Conservation (phyloP, 257 asterid genomes). For the Capsicum rhomboideum region DNA sequence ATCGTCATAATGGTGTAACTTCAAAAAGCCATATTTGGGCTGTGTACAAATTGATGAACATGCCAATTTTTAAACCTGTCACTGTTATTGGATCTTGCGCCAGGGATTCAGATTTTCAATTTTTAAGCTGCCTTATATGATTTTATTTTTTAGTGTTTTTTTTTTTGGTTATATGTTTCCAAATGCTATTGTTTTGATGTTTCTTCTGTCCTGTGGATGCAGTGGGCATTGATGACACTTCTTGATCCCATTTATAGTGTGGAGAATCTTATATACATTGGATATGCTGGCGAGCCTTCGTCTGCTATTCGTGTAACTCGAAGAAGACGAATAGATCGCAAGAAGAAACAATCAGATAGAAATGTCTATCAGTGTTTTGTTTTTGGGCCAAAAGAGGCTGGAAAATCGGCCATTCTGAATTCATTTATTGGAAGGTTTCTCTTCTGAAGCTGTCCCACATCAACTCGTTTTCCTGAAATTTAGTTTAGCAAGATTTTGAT, state of each 20-base stretch:
- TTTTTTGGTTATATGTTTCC: neutral
- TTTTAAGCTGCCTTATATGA: neutral
- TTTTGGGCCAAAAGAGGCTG: slow-evolving; percentile 88
- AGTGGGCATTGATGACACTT: slow-evolving; percentile 98
- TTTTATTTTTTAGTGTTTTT: neutral
- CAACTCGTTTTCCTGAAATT: neutral
- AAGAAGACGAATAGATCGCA: slow-evolving; percentile 84
- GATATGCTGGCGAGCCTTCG: slow-evolving; percentile 82
- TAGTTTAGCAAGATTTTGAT: neutral
- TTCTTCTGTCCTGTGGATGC: slow-evolving; percentile 9
- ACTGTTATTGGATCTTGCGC: neutral
- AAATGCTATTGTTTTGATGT: neutral
- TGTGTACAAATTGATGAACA: neutral
- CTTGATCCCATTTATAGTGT: slow-evolving; percentile 73
- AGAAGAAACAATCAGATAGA: slow-evolving; percentile 79
- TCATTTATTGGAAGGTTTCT: slow-evolving; percentile 74
- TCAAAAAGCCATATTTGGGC: neutral
- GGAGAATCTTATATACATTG: slow-evolving; percentile 80
- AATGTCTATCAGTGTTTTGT: slow-evolving; percentile 84
- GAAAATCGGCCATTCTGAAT: slow-evolving; percentile 77
- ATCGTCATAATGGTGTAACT: neutral
- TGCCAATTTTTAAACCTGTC: neutral
- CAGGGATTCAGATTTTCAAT: neutral
- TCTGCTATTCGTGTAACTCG: slow-evolving; percentile 78
- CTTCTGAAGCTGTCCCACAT: slow-evolving; percentile 5